Evolutionary conservation across 2,329 filamentous ascomycete species (phyloP), one percentile per base, ranked within the genome.

Genomic region (Hypomyces rosellus): DNA sequence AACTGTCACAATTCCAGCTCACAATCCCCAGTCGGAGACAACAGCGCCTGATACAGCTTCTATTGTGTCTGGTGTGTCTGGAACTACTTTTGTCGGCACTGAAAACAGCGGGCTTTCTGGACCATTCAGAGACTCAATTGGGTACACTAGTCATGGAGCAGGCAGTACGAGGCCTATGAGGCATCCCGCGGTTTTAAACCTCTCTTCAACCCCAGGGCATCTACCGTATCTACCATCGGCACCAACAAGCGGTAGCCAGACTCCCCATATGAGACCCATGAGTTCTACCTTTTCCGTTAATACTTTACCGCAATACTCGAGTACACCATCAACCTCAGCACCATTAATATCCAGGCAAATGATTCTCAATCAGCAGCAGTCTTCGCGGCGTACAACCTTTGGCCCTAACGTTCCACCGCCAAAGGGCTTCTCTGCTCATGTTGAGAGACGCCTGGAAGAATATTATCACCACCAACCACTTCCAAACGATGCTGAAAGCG

Each of bases 391-490:
- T 15, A 71, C 71, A 1, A 67, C 66, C 0, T 71, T 74, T 14
- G 60, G 62, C 2, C 57, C 67, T 7, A 61, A 72, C 20, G 61
- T 72, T 3, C 68, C 70, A 2, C 71, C 73, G 34, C 68, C 70
- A 1, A 75, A 73, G 8, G 67, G 62, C 33, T 72, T 81, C 46
- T 70, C 77, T 5, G 61, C 67, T 13, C 76, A 78, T 49, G 69
- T 79, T 7, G 69, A 78, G 51, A 66, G 63, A 16, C 72, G 77
- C 2, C 65, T 81, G 2, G 77, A 81, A 48, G 71, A 75, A 22
- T 81, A 79, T 53, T 81, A 77, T 54, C 68, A 72, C 22, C 64
- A 65, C 6, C 69, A 77, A 25, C 67, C 74, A 2, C 61, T 71
- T 1, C 77, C 78, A 2, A 77, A 69, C 39, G 68, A 76, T 43